A percentile compares a stretch with the other conserved stretches of the same genome.
phyloP scores from a whole-genome alignment of 2,329 filamentous ascomycete genomes.

The Ophiocordyceps australis region DNA sequence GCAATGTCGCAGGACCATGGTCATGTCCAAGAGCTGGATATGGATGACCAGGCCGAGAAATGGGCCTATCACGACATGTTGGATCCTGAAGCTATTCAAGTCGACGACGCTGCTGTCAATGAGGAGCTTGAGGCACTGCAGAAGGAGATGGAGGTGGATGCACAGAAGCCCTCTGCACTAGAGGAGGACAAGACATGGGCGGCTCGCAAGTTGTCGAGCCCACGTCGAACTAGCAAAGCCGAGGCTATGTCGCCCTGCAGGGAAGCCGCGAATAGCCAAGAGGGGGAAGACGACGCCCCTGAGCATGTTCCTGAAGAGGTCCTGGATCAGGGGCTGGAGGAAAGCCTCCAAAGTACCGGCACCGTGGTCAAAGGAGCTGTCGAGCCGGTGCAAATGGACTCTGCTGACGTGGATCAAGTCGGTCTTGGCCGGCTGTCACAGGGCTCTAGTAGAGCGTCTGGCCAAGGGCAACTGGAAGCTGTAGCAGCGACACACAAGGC shows the following conservation, averaged over 20 bases:
- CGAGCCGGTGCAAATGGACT: too few species aligned
- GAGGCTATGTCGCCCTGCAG: too few species aligned
- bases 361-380: slow-evolving; percentile 23
- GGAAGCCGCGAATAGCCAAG: too few species aligned
- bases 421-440: too few species aligned
- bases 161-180: slow-evolving; percentile 14
- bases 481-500: slow-evolving; percentile 10
- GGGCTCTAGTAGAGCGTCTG: too few species aligned
- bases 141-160: slow-evolving; percentile 25
- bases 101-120: slow-evolving; percentile 29
- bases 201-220: slow-evolving; percentile 32
- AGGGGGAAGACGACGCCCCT: slow-evolving; percentile 4
- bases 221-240: too few species aligned
- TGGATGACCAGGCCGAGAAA: slow-evolving; percentile 11
- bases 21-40: slow-evolving; percentile 11
- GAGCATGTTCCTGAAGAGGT: slow-evolving; percentile 6
- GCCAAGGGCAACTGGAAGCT: slow-evolving; percentile 4
- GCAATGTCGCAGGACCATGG: slow-evolving; percentile 11
- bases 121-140: slow-evolving; percentile 31
- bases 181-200: too few species aligned
- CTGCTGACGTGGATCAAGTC: too few species aligned
- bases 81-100: slow-evolving; percentile 23
- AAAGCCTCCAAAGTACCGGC: slow-evolving; percentile 21
- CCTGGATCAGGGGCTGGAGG: slow-evolving; percentile 11
- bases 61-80: slow-evolving; percentile 31